Evolutionary conservation across 2,329 filamentous ascomycete genomes (phyloP).

Genomic region (Cryoendolithus antarcticus): DNA sequence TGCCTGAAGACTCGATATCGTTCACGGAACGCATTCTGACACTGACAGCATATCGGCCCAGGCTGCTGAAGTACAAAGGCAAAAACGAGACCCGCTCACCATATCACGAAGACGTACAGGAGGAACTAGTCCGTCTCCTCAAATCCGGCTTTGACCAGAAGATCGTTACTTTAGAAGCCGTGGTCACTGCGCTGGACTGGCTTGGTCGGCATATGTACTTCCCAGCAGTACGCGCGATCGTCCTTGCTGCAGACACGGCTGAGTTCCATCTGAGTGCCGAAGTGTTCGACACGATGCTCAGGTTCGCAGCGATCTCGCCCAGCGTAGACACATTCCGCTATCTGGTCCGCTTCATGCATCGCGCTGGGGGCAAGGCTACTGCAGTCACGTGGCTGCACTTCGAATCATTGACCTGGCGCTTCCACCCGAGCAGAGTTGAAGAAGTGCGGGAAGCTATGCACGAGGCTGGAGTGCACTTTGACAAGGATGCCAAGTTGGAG

Average conservation of each 20-base stretch:
- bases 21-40: no score
- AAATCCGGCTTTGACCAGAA: no score
- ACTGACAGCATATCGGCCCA: no score
- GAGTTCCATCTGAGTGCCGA: constrained; percentile 7
- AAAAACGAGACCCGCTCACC: no score
- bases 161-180: constrained; percentile 9
- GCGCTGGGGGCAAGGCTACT: constrained; percentile 8
- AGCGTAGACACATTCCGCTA: constrained; percentile 19
- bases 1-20: no score
- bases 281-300: constrained; percentile 15
- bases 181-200: constrained; percentile 12
- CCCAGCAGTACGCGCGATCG: constrained; percentile 9
- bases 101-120: no score
- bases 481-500: constrained; percentile 6
- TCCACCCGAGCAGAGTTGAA: constrained; percentile 5
- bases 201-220: constrained; percentile 10
- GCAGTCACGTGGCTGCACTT: constrained; percentile 15
- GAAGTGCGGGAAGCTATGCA: constrained; percentile 13
- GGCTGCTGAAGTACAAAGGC: no score
- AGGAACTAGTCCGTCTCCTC: no score
- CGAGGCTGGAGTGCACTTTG: constrained; percentile 10
- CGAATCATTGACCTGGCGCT: constrained; percentile 11
- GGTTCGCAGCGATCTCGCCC: constrained; percentile 9
- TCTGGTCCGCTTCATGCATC: constrained; percentile 14
- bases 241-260: constrained; percentile 8